Evolutionary conservation across 768 basidiomycete species (phyloP).

Genomic region (Exsudoporus frostii): DNA sequence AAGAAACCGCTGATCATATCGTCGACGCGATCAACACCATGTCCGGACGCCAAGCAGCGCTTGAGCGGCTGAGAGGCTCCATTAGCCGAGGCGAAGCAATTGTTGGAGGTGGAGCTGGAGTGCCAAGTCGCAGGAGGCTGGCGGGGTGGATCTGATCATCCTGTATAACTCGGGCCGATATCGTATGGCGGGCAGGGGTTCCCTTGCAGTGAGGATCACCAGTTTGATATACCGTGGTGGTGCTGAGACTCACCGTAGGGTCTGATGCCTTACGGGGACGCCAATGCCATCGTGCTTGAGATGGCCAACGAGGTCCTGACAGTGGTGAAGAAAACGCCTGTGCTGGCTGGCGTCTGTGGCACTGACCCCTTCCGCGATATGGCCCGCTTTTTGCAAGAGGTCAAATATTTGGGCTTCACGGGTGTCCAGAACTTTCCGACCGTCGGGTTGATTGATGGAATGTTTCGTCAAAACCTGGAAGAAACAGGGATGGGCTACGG

Average conservation of each 20-base stretch:
- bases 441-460: conserved; percentile 27
- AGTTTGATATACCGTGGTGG: neutral
- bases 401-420: conserved; percentile 26
- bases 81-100: conserved; percentile 22
- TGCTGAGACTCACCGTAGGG: conserved; percentile 9
- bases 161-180: conserved; percentile 32
- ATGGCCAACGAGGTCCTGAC: conserved; percentile 29
- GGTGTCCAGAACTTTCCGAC: conserved; percentile 32
- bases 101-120: conserved; percentile 26
- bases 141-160: conserved; percentile 28
- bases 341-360: conserved; percentile 28
- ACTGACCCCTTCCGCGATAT: conserved; percentile 30
- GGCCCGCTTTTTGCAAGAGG: conserved; percentile 18
- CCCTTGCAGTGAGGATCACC: conserved; percentile 22
- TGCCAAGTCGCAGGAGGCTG: conserved; percentile 27
- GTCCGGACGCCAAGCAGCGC: conserved; percentile 18
- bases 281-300: conserved; percentile 28
- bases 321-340: conserved; percentile 26
- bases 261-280: conserved; percentile 30
- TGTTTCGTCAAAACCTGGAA: conserved; percentile 29
- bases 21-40: neutral
- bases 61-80: conserved; percentile 11
- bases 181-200: conserved; percentile 32
- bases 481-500: conserved; percentile 31
- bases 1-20: neutral